These are phyloP conservation scores for Phytophthora sp. DNA, from an alignment of 352 stramenopile genomes.

Conservation along the genomic window DNA sequence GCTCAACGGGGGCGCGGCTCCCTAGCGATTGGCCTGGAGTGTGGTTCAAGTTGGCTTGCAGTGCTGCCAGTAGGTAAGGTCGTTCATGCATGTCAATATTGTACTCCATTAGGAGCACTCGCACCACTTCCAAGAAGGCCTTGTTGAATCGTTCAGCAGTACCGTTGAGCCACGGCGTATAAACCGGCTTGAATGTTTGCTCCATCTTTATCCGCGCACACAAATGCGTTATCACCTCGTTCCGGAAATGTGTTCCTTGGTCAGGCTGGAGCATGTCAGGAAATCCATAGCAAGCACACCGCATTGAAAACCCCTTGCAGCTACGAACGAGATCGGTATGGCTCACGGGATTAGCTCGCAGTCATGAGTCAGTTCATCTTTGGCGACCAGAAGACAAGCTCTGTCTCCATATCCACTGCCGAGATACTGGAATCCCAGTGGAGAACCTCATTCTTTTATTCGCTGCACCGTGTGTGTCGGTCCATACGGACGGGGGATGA, in stretches of 20 bases:
- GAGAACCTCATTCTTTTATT: conserved; percentile 6
- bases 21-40: conserved; percentile 12
- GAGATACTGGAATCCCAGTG: neutral
- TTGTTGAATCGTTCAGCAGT: conserved; percentile 24
- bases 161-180: conserved; percentile 21
- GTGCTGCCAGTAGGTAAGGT: conserved; percentile 14
- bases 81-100: conserved; percentile 8
- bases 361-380: conserved; percentile 18
- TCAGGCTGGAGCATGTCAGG: conserved; percentile 15
- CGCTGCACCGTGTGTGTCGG: neutral
- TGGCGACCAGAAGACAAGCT: conserved; percentile 20
- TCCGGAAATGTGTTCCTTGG: conserved; percentile 26
- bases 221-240: conserved; percentile 17
- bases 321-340: conserved; percentile 12
- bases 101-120: conserved; percentile 28
- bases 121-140: conserved; percentile 22
- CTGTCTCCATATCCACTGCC: conserved; percentile 8
- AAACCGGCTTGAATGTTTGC: conserved; percentile 11
- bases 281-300: conserved; percentile 13
- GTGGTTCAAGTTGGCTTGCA: conserved; percentile 31
- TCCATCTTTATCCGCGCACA: conserved; percentile 4
- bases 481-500: neutral
- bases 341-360: conserved; percentile 22
- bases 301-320: conserved; percentile 5
- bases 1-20: conserved; percentile 3